phyloP scores from a whole-genome alignment of 2,329 filamentous ascomycete genomes.

The Microdochium trichocladiopsis region DNA sequence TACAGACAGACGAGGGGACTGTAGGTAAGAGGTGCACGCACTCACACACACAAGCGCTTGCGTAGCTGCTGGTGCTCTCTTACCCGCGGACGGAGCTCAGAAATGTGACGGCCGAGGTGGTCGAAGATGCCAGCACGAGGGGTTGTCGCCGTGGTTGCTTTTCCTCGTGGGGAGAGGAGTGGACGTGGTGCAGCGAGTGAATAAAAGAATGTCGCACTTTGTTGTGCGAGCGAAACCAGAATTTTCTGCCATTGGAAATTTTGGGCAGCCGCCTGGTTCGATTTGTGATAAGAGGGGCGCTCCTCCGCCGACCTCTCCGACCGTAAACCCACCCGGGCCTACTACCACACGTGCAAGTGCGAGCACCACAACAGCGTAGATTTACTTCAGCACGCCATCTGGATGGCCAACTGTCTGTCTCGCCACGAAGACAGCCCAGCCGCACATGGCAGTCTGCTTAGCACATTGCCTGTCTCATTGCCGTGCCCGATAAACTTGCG shows the following conservation, averaged over 20 bases:
- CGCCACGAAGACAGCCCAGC: too few species aligned
- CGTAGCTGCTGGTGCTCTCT: not conserved
- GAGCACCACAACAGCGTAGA: not conserved
- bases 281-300: conserved; percentile 1
- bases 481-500: too few species aligned
- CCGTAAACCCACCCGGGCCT: not conserved
- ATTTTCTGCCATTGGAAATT: conserved; percentile 1
- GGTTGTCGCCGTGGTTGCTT: not conserved
- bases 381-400: too few species aligned
- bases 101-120: not conserved
- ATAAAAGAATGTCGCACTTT: not conserved
- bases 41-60: not conserved
- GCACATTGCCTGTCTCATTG: too few species aligned
- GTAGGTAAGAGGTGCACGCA: not conserved
- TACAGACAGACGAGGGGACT: too few species aligned
- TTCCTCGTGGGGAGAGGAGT: not conserved
- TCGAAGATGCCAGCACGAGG: not conserved
- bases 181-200: not conserved
- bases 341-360: not conserved
- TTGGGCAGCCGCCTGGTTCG: not conserved
- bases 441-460: too few species aligned
- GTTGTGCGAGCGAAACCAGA: not conserved
- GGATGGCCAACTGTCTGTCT: too few species aligned
- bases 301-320: not conserved
- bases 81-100: not conserved